These are phyloP conservation scores for Trametes pubescens DNA, from an alignment of 1,284 basidiomycete species.

Conservation along the genomic window DNA sequence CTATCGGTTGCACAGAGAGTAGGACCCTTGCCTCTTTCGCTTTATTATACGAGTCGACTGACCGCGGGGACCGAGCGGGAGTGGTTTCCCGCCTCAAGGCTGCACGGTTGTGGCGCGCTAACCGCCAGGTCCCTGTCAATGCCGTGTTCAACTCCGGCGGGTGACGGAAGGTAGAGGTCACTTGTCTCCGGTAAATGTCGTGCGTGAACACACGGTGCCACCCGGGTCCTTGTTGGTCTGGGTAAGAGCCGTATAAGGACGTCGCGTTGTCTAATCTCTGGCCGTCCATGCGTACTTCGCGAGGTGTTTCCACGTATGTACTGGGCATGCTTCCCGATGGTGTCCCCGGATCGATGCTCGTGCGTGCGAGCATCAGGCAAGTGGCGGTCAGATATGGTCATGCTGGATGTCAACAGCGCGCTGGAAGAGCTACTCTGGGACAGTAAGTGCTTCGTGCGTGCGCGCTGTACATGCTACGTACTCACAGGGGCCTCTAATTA, in stretches of 20 bases:
- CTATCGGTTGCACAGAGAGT: neutral
- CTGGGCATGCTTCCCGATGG: neutral
- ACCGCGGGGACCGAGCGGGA: neutral
- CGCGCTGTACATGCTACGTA: too few species aligned
- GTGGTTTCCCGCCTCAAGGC: neutral
- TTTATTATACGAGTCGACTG: neutral
- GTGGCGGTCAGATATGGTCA: neutral
- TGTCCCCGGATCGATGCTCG: constrained; percentile 1
- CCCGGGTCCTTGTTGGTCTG: neutral
- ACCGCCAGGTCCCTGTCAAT: neutral
- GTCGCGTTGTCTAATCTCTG: too few species aligned
- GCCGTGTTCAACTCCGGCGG: neutral
- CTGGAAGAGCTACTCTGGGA: too few species aligned
- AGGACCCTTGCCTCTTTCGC: neutral
- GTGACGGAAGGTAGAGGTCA: neutral
- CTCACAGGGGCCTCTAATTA: too few species aligned
- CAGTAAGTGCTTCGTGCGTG: too few species aligned
- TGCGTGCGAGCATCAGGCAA: neutral
- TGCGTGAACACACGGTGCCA: neutral
- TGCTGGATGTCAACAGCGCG: too few species aligned
- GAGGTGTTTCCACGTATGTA: too few species aligned
- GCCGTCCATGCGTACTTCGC: too few species aligned
- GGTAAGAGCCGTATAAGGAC: neutral
- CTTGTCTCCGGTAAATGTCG: neutral
- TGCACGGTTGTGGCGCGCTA: neutral